Evolutionary conservation across 352 stramenopile genomes (phyloP), one percentile per base, ranked within the genome.

Genomic region (Globisporangium perplexum): DNA sequence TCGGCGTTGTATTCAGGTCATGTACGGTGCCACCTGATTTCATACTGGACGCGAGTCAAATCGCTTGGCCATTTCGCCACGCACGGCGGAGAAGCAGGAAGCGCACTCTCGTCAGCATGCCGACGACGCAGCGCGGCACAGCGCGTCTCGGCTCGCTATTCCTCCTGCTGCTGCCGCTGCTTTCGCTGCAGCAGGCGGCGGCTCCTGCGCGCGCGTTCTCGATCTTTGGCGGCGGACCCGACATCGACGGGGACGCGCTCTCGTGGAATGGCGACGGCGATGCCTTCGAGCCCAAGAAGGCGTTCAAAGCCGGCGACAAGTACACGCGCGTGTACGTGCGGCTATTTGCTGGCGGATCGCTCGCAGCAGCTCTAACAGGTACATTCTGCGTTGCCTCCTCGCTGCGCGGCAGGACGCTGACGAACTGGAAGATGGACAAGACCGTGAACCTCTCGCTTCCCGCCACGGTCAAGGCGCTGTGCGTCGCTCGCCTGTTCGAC

Each of bases 401-500:
- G 33, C 10, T 17, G 7, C n/a, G 38, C 17, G 7, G 10, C 42
- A 88, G 77, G 20, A 77, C 65, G 31, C 59, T 88, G 51, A 69
- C 69, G n/a, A 83, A 88, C 65, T 88, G 74, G 77, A 62, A 88
- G 48, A 59, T 88, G 56, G 61, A 66, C 39, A 61, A 47, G 14
- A 36, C 75, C 4, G 48, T 38, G 43, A 67, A 57, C 39, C 68
- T 88, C 33, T 71, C 74, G 41, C 60, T 88, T 6, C 77, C 77
- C n/a, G 52, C 52, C 41, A 73, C 72, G 8, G 65, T 84, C 30
- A 65, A 74, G 50, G 71, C 60, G 53, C 65, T 88, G 77, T 88
- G 57, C 47, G 75, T 73, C 5, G 1, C 47, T 41, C 6, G 11
- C 6, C 22, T 7, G 12, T 26, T 20, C 35, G 38, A 36, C 38